Evolutionary conservation across 2,329 filamentous ascomycete genomes (phyloP), one percentile per base, ranked within the genome.

Genomic region (Fusarium liriodendri): DNA sequence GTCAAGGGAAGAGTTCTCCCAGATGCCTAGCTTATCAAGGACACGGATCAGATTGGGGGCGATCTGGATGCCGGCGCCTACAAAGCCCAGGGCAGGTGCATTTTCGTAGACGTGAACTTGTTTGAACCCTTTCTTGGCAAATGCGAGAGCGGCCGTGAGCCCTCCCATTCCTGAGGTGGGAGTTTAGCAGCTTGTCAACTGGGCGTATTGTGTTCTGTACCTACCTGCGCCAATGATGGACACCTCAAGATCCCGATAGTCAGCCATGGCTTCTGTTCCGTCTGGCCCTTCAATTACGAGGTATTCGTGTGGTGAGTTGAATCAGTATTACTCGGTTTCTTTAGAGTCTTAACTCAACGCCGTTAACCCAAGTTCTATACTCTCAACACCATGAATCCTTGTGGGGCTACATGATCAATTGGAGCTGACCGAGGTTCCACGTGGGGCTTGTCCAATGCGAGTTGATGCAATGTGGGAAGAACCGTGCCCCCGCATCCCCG

Each of bases 31-130:
- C 14, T 42, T 32, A 16, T 72, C 59, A 5, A 73, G 66, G 0
- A 72, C 42, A 18, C 70, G 70, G 38, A 73, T 42, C 45, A 73
- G 40, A n/a, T 73, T 73, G 22, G 70, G 70, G 10, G 69, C 62
- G 18, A 73, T 66, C 40, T 73, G 70, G 22, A 73, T 73, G 16
- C 70, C 70, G 4, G 70, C 70, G 13, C 70, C 70, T 2, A 73
- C 69, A 16, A 73, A 73, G 6, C 70, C 69, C 2, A 73, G 38
- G 8, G 61, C 69, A 13, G 69, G 62, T 8, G 70, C 70, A 9
- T 69, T 47, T 18, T 73, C 70, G 35, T 69, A 73, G 16, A 72
- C 54, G 20, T 69, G 52, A 20, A 73, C 45, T 22, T 73, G 47
- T 11, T 60, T 73, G 37, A 73, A 73, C 18, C 69, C 70, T 22